A percentile compares a stretch with the other conserved stretches of the same genome.
phyloP scores from a whole-genome alignment of 768 basidiomycete genomes.

The Panellus pusillus region DNA sequence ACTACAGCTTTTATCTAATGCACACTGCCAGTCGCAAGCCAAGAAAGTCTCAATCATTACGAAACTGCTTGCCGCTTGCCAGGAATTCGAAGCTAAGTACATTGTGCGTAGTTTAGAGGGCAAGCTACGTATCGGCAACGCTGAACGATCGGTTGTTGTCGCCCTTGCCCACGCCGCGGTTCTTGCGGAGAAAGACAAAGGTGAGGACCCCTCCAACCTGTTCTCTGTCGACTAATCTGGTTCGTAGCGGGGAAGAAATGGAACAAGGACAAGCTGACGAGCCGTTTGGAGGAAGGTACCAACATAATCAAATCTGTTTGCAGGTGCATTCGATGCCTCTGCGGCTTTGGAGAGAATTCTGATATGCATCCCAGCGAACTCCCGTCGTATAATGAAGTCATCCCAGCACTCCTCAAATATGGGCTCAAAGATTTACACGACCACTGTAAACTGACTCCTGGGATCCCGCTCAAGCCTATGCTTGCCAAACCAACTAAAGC shows the following conservation, averaged over 20 bases:
- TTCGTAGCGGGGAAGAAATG: conserved; percentile 68
- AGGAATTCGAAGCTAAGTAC: conserved; percentile 92
- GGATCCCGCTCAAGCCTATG: conserved; percentile 98
- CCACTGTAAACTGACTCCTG: conserved; percentile 89
- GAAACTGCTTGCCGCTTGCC: conserved; percentile 89
- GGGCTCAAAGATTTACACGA: conserved; percentile 72
- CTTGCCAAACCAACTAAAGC: conserved; percentile 99
- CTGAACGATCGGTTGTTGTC: conserved; percentile 92
- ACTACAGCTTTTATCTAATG: conserved; percentile 3
- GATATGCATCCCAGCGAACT: conserved; percentile 64
- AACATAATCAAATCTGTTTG: conserved; percentile 87
- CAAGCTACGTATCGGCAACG: conserved; percentile 95
- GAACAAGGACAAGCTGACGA: conserved; percentile 69
- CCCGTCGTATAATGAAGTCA: conserved; percentile 87
- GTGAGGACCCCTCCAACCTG: conserved; percentile 31
- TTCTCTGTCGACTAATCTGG: conserved; percentile 2
- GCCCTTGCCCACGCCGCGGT: conserved; percentile 92
- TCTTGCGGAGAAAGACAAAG: conserved; percentile 70
- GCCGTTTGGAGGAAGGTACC: conserved; percentile 73
- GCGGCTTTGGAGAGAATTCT: background rate
- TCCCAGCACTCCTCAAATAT: conserved; percentile 81
- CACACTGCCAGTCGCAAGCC: conserved; percentile 70
- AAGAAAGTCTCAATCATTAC: conserved; percentile 97
- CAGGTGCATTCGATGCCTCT: conserved; percentile 53
- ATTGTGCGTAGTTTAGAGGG: conserved; percentile 95